Base-by-base conservation (phyloP, 805 yeast species). In the Cyberlindnera saturnus region DNA sequence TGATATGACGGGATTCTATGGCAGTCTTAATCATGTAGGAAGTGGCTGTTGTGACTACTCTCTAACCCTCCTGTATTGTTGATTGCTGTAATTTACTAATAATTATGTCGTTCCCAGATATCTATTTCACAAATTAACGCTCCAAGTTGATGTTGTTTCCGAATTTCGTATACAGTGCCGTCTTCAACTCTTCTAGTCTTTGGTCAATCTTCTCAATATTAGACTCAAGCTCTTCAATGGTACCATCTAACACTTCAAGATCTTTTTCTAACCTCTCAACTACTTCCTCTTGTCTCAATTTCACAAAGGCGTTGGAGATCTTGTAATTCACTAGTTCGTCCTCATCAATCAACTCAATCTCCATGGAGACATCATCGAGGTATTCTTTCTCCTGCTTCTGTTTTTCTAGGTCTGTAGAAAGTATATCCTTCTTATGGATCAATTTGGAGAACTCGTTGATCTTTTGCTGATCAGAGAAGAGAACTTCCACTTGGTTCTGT, bases 121-220 rank as follows among this genome's bases (percentile, higher is more conserved):
- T 23, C 10, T 23, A 14, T 7, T 31, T 8, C 33, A 31, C 15
- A 31, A 6, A n/a, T 57, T 57, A 73, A 50, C 81, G 71, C 60
- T 91, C 99, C 38, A 91, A 67, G 60, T 90, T 90, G 59, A 91
- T 93, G 45, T 87, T 81, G 53, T 77, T 77, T 20, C 98, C 99
- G 59, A 91, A 93, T 62, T 86, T 88, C 15, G 86, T 87, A 57
- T 91, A 93, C 43, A 91, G 69, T n/a, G 70, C 72, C 30, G 76
- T 74, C 66, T 91, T 91, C 55, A 91, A 73, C 26, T 63, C 73
- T 9, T 63, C 62, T 62, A 91, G 69, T 45, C 75, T 66, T 4
- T 70, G 73, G 46, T 81, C 81, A 31, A 82, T 66, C 1, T 60
- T 69, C 2, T 70, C 77, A 30, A 85, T 68, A 46, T 73, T 60